Evolutionary conservation across 257 asterid species (phyloP), one percentile per base, ranked within the genome.

Genomic region (Rauvolfia tetraphylla): DNA sequence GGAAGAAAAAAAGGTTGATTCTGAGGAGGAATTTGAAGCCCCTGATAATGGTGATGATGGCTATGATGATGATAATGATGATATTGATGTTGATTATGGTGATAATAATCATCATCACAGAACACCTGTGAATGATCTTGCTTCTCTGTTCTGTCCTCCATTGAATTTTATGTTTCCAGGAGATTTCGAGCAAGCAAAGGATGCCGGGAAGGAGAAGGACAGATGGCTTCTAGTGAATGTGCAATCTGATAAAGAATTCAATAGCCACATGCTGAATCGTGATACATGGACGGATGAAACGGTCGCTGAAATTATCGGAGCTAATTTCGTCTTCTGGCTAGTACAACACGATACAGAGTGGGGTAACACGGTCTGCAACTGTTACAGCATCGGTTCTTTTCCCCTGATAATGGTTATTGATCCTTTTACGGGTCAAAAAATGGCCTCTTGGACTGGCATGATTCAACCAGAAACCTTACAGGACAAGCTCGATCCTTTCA

Each of bases 381-480:
- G 88, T 76, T 93, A 93, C 86, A 93, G 79, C 75, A 74, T 93
- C 78, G 89, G 88, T 71, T 82, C 90, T 71, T 81, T 80, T 77
- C 98, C 98, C 23, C 90, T 85, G n/a, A 79, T 91, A 75, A 80
- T 93, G 58, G 88, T 93, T 78, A 79, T 93, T 75, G 97, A 93
- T 86, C 97, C 98, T 20, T 78, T 93, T 63, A 93, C 98, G 2
- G 98, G 98, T 70, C 98, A 91, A 81, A 91, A 93, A 81, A 81
- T 93, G 71, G 68, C 39, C 22, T 61, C 41, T 17, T 61, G 68
- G 41, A 15, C 23, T 0, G 68, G 41, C 13, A 3, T 61, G 23
- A 61, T 61, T 14, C 23, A 61, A 5, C 38, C 41, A 15, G 68
- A 2, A 14, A 11, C 13, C 4, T 61, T 61, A 29, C 3, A 29